Conservation (phyloP, 192 early-diverging fungal genomes). For the Piromyces sp. region DNA sequence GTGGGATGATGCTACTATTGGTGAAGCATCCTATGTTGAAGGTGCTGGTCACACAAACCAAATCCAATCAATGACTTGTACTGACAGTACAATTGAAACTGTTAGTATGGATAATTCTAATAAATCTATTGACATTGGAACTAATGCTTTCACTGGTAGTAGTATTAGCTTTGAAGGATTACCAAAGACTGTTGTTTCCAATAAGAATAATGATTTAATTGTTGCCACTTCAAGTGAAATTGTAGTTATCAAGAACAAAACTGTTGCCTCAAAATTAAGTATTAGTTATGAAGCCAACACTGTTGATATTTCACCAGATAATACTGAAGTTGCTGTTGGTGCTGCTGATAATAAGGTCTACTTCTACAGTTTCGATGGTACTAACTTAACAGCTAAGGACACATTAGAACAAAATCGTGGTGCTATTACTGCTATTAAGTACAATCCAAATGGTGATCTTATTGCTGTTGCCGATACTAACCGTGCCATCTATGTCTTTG, state of each 20-base stretch:
- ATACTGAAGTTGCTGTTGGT: slow-evolving; percentile 14
- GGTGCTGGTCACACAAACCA: slow-evolving; percentile 64
- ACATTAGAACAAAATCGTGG: slow-evolving; percentile 26
- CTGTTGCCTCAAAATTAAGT: neutral
- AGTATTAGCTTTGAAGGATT: slow-evolving; percentile 18
- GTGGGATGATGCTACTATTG: slow-evolving; percentile 38
- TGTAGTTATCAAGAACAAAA: slow-evolving; percentile 8
- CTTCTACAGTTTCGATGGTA: slow-evolving; percentile 34
- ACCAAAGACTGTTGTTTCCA: slow-evolving; percentile 34
- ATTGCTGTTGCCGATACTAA: slow-evolving; percentile 65
- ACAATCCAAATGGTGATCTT: slow-evolving; percentile 51
- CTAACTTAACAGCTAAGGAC: slow-evolving; percentile 6
- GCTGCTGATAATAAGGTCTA: slow-evolving; percentile 44
- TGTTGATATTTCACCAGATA: neutral
- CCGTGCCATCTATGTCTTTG: slow-evolving; percentile 56
- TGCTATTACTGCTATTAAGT: slow-evolving; percentile 59
- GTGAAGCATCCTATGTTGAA: slow-evolving; percentile 15
- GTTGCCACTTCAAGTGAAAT: slow-evolving; percentile 31
- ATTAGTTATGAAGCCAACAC: slow-evolving; percentile 6
- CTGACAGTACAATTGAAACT: slow-evolving; percentile 27
- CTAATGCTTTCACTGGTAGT: slow-evolving; percentile 21
- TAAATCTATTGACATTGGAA: slow-evolving; percentile 9
- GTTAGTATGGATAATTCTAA: slow-evolving; percentile 64
- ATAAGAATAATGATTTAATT: slow-evolving; percentile 22
- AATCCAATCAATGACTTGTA: slow-evolving; percentile 33